Conservation (phyloP, 345 rosid species). For the Eucalyptus marginata region DNA sequence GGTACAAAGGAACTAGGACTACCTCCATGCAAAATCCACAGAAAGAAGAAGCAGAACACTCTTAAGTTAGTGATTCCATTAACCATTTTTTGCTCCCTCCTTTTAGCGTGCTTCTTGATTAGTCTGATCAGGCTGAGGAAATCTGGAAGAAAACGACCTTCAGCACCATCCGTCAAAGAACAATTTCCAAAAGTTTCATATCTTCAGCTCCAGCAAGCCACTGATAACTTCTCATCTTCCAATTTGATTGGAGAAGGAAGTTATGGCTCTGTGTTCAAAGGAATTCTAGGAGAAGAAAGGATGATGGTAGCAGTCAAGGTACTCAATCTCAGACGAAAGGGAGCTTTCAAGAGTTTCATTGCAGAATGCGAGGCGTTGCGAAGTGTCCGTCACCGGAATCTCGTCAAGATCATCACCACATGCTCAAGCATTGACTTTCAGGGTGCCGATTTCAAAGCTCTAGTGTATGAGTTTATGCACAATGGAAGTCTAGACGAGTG, state of each 20-base stretch:
- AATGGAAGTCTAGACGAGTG: constrained; percentile 3
- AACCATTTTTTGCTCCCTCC: not conserved
- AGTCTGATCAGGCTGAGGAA: not conserved
- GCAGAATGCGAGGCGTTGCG: constrained; percentile 31
- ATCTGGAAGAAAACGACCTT: not conserved
- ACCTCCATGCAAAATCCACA: not conserved
- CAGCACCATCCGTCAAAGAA: not conserved
- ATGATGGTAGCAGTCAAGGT: constrained; percentile 16
- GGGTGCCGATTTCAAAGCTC: constrained; percentile 15
- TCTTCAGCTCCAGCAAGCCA: not conserved
- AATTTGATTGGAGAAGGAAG: constrained; percentile 15
- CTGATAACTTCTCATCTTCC: constrained; percentile 2
- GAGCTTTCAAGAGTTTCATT: constrained; percentile 33
- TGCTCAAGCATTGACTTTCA: constrained; percentile 14
- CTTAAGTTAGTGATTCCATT: not conserved
- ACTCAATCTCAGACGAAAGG: constrained; percentile 14
- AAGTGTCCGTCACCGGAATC: constrained; percentile 26
- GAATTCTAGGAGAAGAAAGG: not conserved
- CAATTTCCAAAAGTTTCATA: not conserved
- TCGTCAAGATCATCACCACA: constrained; percentile 17
- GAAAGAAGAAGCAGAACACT: not conserved
- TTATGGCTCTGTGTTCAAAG: constrained; percentile 6
- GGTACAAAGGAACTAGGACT: not conserved
- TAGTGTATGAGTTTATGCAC: constrained; percentile 2
- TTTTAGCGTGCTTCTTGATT: not conserved